Conservation (phyloP, 2,329 filamentous ascomycete species). For the Fusarium liriodendri region DNA sequence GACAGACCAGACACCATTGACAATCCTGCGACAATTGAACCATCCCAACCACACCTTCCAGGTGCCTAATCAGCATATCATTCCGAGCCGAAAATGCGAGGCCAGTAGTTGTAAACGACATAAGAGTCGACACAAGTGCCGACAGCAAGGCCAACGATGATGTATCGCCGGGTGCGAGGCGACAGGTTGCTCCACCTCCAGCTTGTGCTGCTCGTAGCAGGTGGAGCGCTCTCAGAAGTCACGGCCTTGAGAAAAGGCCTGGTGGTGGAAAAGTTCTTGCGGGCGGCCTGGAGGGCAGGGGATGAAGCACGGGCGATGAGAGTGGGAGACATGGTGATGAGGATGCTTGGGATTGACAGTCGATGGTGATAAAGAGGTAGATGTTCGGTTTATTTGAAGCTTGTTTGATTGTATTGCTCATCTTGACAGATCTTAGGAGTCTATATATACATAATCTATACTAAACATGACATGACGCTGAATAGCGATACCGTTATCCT, state of each 20-base stretch:
- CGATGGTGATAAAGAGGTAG: not conserved
- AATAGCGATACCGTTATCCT: conserved; percentile 36
- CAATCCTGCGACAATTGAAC: not conserved
- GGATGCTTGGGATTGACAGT: not conserved
- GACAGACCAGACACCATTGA: not conserved
- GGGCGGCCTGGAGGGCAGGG: conserved; percentile 17
- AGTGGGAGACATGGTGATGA: conserved; percentile 32
- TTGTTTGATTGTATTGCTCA: conserved; percentile 2
- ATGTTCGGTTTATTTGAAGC: not conserved
- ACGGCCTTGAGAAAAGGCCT: conserved; percentile 18
- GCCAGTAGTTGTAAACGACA: conserved; percentile 45
- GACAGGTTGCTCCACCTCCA: conserved; percentile 46
- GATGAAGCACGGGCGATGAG: conserved; percentile 33
- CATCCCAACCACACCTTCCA: not conserved
- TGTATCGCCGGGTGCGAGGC: conserved; percentile 42
- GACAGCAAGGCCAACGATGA: conserved; percentile 31
- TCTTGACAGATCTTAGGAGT: not conserved
- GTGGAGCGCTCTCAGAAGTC: not conserved
- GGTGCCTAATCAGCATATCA: not conserved
- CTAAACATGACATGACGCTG: conserved; percentile 1
- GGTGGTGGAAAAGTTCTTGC: conserved; percentile 40
- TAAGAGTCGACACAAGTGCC: conserved; percentile 40
- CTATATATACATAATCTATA: conserved; percentile 16
- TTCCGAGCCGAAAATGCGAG: conserved; percentile 30
- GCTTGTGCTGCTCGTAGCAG: not conserved